Evolutionary conservation across 805 yeast genomes (phyloP), one percentile per base, ranked within the genome.

Genomic region (Gaillardinia entomophila): DNA sequence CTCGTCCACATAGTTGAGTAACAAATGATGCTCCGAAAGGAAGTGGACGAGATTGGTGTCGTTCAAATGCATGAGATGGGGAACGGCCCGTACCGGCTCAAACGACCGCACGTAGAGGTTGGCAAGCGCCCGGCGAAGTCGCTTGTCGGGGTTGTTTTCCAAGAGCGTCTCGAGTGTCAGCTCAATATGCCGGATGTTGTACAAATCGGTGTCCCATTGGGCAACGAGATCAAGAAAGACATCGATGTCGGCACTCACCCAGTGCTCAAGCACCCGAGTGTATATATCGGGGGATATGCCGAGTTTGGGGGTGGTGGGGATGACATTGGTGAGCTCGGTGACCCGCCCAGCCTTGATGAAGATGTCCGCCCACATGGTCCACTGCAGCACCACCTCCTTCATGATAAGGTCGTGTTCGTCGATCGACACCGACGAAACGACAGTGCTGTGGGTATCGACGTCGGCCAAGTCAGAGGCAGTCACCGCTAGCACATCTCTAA

Each of bases 311-410:
- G 60, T 51, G 0, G 43, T 43, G 0, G 98, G 97, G 3, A 92
- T 49, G 1, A 65, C 53, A 1, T 63, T 58, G 0, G 79, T 77
- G 20, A 85, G 53, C 6, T 53, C 58, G 3, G 53, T 57, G 6
- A 69, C 54, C 31, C 77, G 71, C 2, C 60, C 66, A 2, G 71
- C 55, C 2, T 71, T 62, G 2, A 77, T 54, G 41, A 79, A 82
- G 11, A 63, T 68, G 39, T 57, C 53, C 3, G 80, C 54, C 79
- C 87, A 80, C 16, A 58, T 60, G 26, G 72, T 72, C 96, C 97
- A 88, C 36, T 77, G 62, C 12, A 35, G 30, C 3, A 50, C 36
- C 1, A 57, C 43, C 32, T 56, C 62, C 27, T 39, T 42, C 4
- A 53, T 38, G 20, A 37, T 48, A 6, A 27, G 26, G 22, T 53